Conservation (phyloP, 2,329 filamentous ascomycete species). For the Laburnicola sp. region DNA sequence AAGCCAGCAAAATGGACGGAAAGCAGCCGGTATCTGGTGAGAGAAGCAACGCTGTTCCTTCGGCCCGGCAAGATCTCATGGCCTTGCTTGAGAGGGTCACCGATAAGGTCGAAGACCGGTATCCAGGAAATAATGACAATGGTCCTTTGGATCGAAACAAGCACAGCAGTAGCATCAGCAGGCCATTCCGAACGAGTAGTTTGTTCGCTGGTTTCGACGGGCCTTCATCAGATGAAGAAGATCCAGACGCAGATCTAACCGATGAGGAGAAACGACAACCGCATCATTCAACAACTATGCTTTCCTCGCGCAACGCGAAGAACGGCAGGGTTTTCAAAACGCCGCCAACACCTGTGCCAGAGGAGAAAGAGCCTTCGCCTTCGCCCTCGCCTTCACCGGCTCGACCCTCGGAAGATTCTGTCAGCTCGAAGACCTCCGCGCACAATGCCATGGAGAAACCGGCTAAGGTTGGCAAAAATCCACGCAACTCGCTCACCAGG, state of each 20-base stretch:
- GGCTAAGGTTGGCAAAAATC: constrained; percentile 39
- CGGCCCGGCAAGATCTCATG: constrained; percentile 36
- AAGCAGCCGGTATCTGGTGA: constrained; percentile 18
- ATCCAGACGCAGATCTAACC: constrained; percentile 61
- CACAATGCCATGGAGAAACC: constrained; percentile 44
- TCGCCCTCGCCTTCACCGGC: constrained; percentile 31
- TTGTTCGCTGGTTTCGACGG: constrained; percentile 85
- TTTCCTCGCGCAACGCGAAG: constrained; percentile 52
- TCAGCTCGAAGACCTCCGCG: constrained; percentile 24
- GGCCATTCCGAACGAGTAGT: constrained; percentile 76
- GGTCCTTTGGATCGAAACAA: constrained; percentile 66
- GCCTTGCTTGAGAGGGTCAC: constrained; percentile 34
- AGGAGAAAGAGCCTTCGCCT: constrained; percentile 45
- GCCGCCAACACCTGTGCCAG: constrained; percentile 48
- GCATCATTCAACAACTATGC: constrained; percentile 50
- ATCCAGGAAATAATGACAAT: constrained; percentile 80
- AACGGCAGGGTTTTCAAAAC: constrained; percentile 49
- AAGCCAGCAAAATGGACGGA: constrained; percentile 19
- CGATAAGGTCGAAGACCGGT: constrained; percentile 61
- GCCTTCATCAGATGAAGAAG: constrained; percentile 57
- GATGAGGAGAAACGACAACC: constrained; percentile 64
- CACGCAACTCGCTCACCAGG: constrained; percentile 34
- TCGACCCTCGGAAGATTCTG: constrained; percentile 38
- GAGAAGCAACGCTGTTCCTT: constrained; percentile 19
- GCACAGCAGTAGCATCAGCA: constrained; percentile 64